A percentile compares a stretch with the other conserved stretches of the same genome.
Conservation (phyloP, 345 rosid genomes). For the Eucalyptus sp. region DNA sequence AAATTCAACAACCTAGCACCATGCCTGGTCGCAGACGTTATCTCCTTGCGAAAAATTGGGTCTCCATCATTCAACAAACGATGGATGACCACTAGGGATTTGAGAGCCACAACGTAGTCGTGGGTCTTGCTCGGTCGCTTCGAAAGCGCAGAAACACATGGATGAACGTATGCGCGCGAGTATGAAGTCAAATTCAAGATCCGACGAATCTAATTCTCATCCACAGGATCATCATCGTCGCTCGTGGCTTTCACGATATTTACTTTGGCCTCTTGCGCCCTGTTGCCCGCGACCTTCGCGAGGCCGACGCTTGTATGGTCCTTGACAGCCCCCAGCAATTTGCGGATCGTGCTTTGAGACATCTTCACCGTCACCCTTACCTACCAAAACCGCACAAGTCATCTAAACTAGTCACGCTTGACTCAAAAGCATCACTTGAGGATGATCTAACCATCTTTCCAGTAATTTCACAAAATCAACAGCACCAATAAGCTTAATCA, state of each 20-base stretch:
- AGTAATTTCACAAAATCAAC: neutral
- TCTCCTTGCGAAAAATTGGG: slow-evolving; percentile 49
- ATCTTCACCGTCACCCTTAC: slow-evolving; percentile 2
- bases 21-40: slow-evolving; percentile 39
- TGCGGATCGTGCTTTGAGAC: slow-evolving; percentile 74
- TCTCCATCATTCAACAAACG: slow-evolving; percentile 53
- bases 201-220: slow-evolving; percentile 51
- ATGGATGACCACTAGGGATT: slow-evolving; percentile 56
- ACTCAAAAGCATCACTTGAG: neutral
- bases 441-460: neutral
- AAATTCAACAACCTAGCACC: slow-evolving; percentile 63
- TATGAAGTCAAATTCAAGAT: slow-evolving; percentile 35
- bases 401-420: neutral
- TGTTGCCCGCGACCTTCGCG: slow-evolving; percentile 68
- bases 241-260: slow-evolving; percentile 76
- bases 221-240: slow-evolving; percentile 74
- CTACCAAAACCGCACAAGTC: neutral
- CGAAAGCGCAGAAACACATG: slow-evolving; percentile 53
- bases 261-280: slow-evolving; percentile 81
- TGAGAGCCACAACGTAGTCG: slow-evolving; percentile 79
- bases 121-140: slow-evolving; percentile 53
- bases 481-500: neutral
- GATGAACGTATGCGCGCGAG: slow-evolving; percentile 47
- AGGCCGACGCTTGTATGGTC: slow-evolving; percentile 77
- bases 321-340: slow-evolving; percentile 76